These are phyloP conservation scores for Cordyceps cateniannulata DNA, from an alignment of 2,329 filamentous ascomycete genomes.

Conservation along the genomic window DNA sequence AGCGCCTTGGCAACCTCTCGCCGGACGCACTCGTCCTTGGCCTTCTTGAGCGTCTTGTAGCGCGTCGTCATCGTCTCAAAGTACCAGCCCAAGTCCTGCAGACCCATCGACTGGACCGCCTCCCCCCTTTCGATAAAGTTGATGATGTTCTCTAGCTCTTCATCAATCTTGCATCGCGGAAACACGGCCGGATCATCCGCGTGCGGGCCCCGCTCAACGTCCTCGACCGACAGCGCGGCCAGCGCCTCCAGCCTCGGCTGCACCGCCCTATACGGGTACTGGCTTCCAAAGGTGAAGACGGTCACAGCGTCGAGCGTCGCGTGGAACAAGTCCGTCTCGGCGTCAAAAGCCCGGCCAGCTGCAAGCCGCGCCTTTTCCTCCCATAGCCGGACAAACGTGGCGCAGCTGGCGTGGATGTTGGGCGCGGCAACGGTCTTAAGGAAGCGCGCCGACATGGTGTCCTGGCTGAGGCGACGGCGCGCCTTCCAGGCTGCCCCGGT, in stretches of 20 bases:
- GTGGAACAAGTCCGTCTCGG: slow-evolving; percentile 24
- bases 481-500: slow-evolving; percentile 26
- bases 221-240: neutral
- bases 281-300: slow-evolving; percentile 22
- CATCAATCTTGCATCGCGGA: neutral
- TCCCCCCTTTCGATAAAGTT: neutral
- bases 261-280: neutral
- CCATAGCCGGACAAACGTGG: slow-evolving; percentile 26
- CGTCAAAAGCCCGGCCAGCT: slow-evolving; percentile 19
- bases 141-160: neutral
- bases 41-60: slow-evolving; percentile 13
- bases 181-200: neutral
- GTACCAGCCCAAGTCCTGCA: neutral
- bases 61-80: neutral
- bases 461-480: slow-evolving; percentile 29
- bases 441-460: slow-evolving; percentile 33
- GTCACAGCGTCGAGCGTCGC: slow-evolving; percentile 26
- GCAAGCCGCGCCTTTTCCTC: slow-evolving; percentile 23
- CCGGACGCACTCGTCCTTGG: slow-evolving; percentile 21
- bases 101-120: neutral
- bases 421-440: slow-evolving; percentile 27
- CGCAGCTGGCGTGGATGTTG: slow-evolving; percentile 26
- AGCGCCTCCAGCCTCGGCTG: neutral
- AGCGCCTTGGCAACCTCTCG: slow-evolving; percentile 23
- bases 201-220: neutral